Evolutionary conservation across 306 rosid species (phyloP).

Genomic region (Vachellia pachyceras): DNA sequence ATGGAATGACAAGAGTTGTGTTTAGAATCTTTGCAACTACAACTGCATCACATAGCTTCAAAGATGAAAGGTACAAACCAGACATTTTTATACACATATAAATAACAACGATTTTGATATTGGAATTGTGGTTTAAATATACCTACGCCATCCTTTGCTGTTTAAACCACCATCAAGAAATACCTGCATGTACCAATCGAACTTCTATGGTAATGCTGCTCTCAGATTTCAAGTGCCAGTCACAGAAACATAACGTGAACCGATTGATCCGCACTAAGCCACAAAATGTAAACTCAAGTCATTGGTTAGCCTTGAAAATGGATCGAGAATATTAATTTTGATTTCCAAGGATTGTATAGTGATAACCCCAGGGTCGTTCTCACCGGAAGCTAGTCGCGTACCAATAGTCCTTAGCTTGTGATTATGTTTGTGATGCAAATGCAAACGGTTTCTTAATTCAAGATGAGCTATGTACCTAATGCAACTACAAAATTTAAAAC

Average conservation of each 20-base stretch:
- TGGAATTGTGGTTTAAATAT: constrained; percentile 22
- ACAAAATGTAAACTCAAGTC: too few relatives aligned
- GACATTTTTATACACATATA: constrained; percentile 11
- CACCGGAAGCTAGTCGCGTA: too few relatives aligned
- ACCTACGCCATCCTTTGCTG: constrained; percentile 99
- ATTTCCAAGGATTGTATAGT: too few relatives aligned
- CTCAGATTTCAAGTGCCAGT: constrained; percentile 37
- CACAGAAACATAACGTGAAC: constrained; percentile 31
- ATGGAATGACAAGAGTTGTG: constrained; percentile 95
- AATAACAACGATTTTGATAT: constrained; percentile 4
- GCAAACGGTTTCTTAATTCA: too few relatives aligned
- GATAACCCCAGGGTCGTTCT: too few relatives aligned
- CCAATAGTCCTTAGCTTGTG: too few relatives aligned
- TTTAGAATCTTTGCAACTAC: constrained; percentile 93
- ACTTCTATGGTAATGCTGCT: constrained; percentile 79
- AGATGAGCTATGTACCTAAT: too few relatives aligned
- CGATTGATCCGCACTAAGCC: too few relatives aligned
- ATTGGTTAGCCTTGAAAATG: too few relatives aligned
- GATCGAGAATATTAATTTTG: too few relatives aligned
- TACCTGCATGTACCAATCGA: constrained; percentile 85
- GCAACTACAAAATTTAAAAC: too few relatives aligned
- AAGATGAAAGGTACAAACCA: constrained; percentile 29
- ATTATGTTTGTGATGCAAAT: too few relatives aligned
- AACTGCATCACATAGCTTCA: constrained; percentile 97
- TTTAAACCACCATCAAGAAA: constrained; percentile 99